A percentile compares a stretch with the other conserved stretches of the same genome.
Conservation (phyloP, 2,329 filamentous ascomycete species). For the Pestalotiopsis sp. region DNA sequence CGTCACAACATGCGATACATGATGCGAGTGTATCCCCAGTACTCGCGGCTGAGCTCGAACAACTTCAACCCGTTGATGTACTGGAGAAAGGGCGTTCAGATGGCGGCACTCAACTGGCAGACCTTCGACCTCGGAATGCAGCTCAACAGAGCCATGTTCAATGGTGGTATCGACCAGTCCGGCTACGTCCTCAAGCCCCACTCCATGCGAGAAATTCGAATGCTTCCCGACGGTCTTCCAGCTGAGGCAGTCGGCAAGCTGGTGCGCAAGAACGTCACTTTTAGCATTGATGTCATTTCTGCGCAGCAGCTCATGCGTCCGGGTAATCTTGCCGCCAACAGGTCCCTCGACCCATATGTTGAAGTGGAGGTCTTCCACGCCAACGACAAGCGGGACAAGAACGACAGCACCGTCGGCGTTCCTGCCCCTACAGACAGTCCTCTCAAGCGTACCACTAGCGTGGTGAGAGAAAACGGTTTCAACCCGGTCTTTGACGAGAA, state of each 20-base stretch:
- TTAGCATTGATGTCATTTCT: conserved; percentile 86
- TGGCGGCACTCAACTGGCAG: conserved; percentile 98
- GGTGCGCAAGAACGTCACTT: conserved; percentile 79
- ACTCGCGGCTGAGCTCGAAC: conserved; percentile 77
- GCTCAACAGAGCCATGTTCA: conserved; percentile 97
- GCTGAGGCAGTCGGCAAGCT: conserved; percentile 60
- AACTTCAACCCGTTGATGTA: conserved; percentile 95
- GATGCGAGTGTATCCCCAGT: conserved; percentile 92
- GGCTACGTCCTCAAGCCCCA: conserved; percentile 94
- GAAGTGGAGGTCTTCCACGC: conserved; percentile 94
- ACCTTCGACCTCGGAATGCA: conserved; percentile 96
- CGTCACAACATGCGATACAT: conserved; percentile 89
- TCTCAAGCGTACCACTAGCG: conserved; percentile 75
- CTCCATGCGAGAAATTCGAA: conserved; percentile 73
- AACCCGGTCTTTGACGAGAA: conserved; percentile 84
- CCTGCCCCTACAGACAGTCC: conserved; percentile 54
- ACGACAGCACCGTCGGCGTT: conserved; percentile 65
- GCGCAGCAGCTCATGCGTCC: conserved; percentile 92
- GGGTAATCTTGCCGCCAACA: conserved; percentile 66
- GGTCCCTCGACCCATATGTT: conserved; percentile 86
- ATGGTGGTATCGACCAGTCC: conserved; percentile 78
- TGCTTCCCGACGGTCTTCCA: conserved; percentile 55
- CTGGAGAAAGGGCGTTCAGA: conserved; percentile 95
- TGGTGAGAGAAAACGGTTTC: conserved; percentile 87
- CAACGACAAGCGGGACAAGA: conserved; percentile 90